Conservation (phyloP, 768 basidiomycete genomes). For the Gymnopilus junonius region DNA sequence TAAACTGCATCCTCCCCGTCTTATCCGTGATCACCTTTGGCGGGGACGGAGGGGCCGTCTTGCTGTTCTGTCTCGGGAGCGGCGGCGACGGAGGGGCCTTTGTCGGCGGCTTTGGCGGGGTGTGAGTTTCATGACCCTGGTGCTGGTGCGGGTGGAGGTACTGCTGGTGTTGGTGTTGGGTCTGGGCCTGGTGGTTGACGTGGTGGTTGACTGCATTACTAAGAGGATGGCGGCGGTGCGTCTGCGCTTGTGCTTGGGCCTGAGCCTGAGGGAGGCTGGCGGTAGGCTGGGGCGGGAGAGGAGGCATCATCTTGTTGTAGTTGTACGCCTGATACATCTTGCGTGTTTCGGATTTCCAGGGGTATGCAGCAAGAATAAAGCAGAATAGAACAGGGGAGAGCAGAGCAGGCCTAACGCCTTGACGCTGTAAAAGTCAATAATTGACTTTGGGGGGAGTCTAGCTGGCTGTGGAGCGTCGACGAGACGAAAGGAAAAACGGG, state of each 20-base stretch:
- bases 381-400: too few species aligned
- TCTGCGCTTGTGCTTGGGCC: background rate
- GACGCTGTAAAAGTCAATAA: constrained; percentile 12
- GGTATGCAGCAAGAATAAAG: too few species aligned
- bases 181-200: constrained; percentile 23
- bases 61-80: constrained; percentile 80
- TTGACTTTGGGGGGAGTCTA: background rate
- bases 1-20: constrained; percentile 57
- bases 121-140: background rate
- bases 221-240: constrained; percentile 43
- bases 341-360: too few species aligned
- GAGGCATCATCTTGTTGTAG: constrained; percentile 30
- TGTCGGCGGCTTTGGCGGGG: constrained; percentile 39
- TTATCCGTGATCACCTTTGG: constrained; percentile 77
- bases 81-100: constrained; percentile 62
- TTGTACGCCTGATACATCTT: constrained; percentile 40
- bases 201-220: constrained; percentile 42
- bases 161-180: constrained; percentile 3
- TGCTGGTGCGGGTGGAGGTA: constrained; percentile 1
- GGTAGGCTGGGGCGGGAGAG: constrained; percentile 29
- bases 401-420: constrained; percentile 51
- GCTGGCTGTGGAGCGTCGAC: background rate
- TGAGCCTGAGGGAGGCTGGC: constrained; percentile 24
- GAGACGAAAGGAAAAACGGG: background rate
- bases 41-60: constrained; percentile 80